Evolutionary conservation across 2,329 filamentous ascomycete genomes (phyloP).

Genomic region (Cladophialophora psammophila): DNA sequence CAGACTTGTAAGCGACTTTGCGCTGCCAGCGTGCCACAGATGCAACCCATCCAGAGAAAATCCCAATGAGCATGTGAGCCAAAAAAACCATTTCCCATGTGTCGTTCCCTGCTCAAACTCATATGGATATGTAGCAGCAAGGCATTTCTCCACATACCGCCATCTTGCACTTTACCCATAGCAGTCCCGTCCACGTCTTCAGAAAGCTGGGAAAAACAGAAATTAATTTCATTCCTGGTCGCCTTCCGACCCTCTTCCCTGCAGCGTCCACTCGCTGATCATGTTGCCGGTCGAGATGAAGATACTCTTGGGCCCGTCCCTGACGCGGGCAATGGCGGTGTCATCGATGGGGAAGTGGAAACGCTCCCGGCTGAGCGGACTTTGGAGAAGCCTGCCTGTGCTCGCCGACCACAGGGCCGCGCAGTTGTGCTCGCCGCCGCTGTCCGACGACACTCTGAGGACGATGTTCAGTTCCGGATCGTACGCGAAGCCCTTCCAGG

Average conservation of each 20-base stretch:
- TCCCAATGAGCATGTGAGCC: not conserved
- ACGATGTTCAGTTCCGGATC: conserved; percentile 36
- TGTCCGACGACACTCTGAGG: conserved; percentile 28
- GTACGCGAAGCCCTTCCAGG: conserved; percentile 34
- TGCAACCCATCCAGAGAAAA: not conserved
- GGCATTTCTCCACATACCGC: not conserved
- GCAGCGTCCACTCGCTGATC: conserved; percentile 27
- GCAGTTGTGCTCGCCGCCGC: conserved; percentile 23
- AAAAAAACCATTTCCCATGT: not conserved
- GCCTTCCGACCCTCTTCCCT: conserved; percentile 10
- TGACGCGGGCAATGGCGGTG: conserved; percentile 26
- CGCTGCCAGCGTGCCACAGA: not conserved
- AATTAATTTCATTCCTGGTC: not conserved
- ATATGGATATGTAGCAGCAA: not conserved
- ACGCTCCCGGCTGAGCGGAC: conserved; percentile 24
- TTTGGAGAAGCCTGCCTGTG: conserved; percentile 28
- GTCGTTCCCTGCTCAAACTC: not conserved
- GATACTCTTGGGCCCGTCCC: conserved; percentile 36
- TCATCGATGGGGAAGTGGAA: conserved; percentile 28
- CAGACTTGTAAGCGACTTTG: conserved; percentile 20
- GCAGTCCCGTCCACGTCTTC: not conserved
- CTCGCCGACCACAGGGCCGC: conserved; percentile 32
- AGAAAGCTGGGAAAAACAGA: not conserved
- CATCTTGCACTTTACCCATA: not conserved
- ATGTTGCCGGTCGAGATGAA: conserved; percentile 16